Conservation (phyloP, 192 early-diverging fungal genomes). For the Podila horticola region DNA sequence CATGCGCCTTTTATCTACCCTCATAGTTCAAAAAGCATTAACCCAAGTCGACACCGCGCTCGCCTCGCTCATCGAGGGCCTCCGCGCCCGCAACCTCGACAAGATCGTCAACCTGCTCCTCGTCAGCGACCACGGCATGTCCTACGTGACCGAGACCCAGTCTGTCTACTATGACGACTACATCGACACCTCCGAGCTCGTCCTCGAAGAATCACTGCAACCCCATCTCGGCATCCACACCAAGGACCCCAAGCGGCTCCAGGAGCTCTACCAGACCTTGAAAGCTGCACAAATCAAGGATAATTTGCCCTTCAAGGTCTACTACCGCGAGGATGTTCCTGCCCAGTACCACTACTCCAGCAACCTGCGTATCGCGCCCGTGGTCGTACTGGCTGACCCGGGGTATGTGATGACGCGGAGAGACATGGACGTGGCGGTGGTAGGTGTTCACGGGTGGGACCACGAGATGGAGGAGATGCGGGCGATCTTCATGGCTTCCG, state of each 20-base stretch:
- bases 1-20: not conserved
- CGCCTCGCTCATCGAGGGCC: constrained; percentile 64
- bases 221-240: constrained; percentile 74
- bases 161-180: constrained; percentile 83
- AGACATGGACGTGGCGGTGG: constrained; percentile 34
- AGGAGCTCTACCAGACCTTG: constrained; percentile 63
- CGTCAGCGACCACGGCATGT: constrained; percentile 94
- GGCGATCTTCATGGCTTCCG: constrained; percentile 84
- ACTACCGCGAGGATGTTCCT: constrained; percentile 77
- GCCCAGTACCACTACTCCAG: constrained; percentile 75
- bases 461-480: constrained; percentile 80
- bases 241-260: constrained; percentile 47
- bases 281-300: constrained; percentile 52
- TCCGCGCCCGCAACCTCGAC: constrained; percentile 67
- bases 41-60: constrained; percentile 55
- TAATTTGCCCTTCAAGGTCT: constrained; percentile 70
- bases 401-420: constrained; percentile 68
- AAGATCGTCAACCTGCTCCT: constrained; percentile 72
- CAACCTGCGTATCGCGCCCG: constrained; percentile 76
- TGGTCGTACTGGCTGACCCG: constrained; percentile 73
- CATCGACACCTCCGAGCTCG: constrained; percentile 60
- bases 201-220: constrained; percentile 54
- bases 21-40: constrained; percentile 28
- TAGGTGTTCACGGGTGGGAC: constrained; percentile 90
- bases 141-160: constrained; percentile 54